Conservation (phyloP, 192 early-diverging fungal species). For the Umbelopsis isabellina region DNA sequence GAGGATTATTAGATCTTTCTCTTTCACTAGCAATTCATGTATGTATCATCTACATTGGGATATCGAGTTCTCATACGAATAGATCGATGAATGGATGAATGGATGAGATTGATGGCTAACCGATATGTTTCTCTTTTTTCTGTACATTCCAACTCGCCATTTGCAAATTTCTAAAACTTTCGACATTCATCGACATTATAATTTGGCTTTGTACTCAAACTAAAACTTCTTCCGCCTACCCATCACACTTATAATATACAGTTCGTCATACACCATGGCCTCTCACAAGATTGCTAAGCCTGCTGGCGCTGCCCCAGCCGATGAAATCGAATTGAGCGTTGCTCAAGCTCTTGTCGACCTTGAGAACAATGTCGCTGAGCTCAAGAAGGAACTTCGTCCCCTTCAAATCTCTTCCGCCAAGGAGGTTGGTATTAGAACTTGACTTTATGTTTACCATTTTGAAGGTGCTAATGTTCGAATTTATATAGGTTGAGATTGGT, state of each 20-base stretch:
- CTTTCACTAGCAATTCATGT: slow-evolving; percentile 24
- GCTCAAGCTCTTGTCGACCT: slow-evolving; percentile 96
- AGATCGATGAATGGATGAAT: slow-evolving; percentile 17
- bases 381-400: slow-evolving; percentile 95
- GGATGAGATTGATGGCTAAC: slow-evolving; percentile 18
- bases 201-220: not conserved
- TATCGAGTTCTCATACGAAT: not conserved
- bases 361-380: slow-evolving; percentile 93
- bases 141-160: not conserved
- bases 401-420: slow-evolving; percentile 94
- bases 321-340: slow-evolving; percentile 92
- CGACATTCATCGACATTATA: slow-evolving; percentile 6
- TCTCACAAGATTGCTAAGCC: slow-evolving; percentile 47
- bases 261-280: slow-evolving; percentile 31
- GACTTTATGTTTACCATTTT: not conserved
- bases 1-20: slow-evolving; percentile 1
- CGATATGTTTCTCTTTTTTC: not conserved
- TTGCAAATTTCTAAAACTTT: slow-evolving; percentile 1
- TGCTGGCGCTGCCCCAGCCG: slow-evolving; percentile 44
- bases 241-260: not conserved
- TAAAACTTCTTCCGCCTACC: too few relatives aligned
- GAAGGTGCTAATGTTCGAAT: not conserved
- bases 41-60: not conserved
- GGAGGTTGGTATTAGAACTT: slow-evolving; percentile 65
- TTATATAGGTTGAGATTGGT: slow-evolving; percentile 85